Base-by-base conservation (phyloP, 2,329 filamentous ascomycete species). In the Pleomassaria siparia region DNA sequence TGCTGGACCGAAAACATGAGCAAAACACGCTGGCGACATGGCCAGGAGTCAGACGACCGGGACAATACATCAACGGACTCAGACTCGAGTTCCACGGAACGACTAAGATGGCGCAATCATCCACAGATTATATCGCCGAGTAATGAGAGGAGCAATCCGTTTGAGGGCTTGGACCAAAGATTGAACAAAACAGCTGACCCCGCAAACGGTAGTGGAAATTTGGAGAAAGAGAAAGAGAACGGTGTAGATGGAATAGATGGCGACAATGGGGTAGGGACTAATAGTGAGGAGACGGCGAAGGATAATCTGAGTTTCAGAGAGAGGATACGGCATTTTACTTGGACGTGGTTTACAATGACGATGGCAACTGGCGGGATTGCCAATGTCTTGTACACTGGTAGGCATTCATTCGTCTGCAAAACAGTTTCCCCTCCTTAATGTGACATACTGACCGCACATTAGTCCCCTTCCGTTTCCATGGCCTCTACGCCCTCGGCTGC, bases 311-410 rank as follows among this genome's bases (percentile, higher is more conserved):
- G 51, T 26, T 82, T 79, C 72, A 77, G 73, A 52, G 73, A 82
- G 54, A 71, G 82, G n/a, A 77, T 85, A 36, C 71, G 78, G 42
- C 82, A 85, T 69, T 79, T 84, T 54, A 85, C 83, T 1, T 92
- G 88, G 88, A 90, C 87, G 0, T 92, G 85, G 78, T 92, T 91
- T 60, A 89, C 87, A 13, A 74, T 84, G 68, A 84, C 81, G 1
- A 85, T 83, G 80, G 80, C 80, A 1, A 83, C 80, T 0, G 80
- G 80, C 4, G 80, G 80, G 0, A 72, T 83, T 49, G 81, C 82
- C 4, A 85, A 84, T 66, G 80, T 83, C 5, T 58, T 85, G 20
- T 76, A 81, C 59, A 66, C 69, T 42, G 72, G 85, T 86, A 73
- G 54, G 72, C 69, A 12, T 18, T 11, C n/a, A 20, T 21, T 22